A percentile compares a stretch with the other conserved stretches of the same genome.
These are phyloP conservation scores for Tetramitus jugosus DNA, from an alignment of 208 protist species.

Conservation along the genomic window DNA sequence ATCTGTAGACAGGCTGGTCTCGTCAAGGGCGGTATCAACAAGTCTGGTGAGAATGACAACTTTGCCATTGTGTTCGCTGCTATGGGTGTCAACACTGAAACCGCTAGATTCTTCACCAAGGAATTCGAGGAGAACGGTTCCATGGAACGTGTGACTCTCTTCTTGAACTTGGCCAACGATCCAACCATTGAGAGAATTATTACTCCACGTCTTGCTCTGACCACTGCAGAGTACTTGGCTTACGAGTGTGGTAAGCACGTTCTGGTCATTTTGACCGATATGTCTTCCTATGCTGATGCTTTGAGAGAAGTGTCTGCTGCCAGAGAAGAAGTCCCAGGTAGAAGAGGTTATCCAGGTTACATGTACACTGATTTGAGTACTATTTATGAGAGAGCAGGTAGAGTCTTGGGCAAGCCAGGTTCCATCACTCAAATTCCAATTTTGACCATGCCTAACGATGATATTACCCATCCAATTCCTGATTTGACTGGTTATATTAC, in stretches of 20 bases:
- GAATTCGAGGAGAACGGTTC: conserved; percentile 99
- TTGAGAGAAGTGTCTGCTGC: conserved; percentile 99
- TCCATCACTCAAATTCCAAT: conserved; percentile 99
- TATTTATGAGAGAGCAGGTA: conserved; percentile 99
- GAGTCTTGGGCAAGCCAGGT: conserved; percentile 93
- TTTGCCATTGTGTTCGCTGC: conserved; percentile 99
- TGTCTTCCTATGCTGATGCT: conserved; percentile 99
- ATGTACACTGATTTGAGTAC: conserved; percentile 99
- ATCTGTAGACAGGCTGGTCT: conserved; percentile 99
- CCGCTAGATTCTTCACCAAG: conserved; percentile 98
- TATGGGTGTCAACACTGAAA: conserved; percentile 99
- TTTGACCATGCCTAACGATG: conserved; percentile 99
- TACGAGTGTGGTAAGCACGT: conserved; percentile 99
- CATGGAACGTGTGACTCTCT: conserved; percentile 94
- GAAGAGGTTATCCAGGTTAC: conserved; percentile 99
- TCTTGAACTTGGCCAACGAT: conserved; percentile 97
- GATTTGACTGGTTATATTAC: conserved; percentile 99
- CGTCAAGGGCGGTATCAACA: conserved; percentile 67
- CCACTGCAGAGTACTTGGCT: conserved; percentile 98
- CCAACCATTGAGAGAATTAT: conserved; percentile 99
- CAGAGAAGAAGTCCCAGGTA: conserved; percentile 98
- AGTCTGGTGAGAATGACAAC: conserved; percentile 77
- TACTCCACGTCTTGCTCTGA: conserved; percentile 98
- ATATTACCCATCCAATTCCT: conserved; percentile 99
- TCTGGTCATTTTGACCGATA: conserved; percentile 99